Evolutionary conservation across 106 monocot genomes (phyloP), one percentile per base, ranked within the genome.

Genomic region (Platanthera guangdongensis): DNA sequence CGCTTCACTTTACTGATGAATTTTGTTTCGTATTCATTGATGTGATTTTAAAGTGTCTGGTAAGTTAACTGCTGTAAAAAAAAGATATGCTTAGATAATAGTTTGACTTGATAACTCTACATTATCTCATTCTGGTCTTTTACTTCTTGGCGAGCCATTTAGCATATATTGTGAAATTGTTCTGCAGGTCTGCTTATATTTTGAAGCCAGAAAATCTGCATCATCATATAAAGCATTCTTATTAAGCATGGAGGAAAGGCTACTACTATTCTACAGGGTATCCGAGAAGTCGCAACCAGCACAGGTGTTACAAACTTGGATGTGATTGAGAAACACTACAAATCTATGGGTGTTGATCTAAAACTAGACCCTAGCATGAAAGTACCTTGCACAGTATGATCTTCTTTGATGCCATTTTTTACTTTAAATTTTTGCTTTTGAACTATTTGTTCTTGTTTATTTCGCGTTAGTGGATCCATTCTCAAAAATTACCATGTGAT

Each of bases 191-290:
- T 57, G 87, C 99, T 63, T 99, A 94, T 74, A 99, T 99, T 77
- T 83, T 99, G 81, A 94, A 94, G 73, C 92, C 90, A 86, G 99
- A 92, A 3, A 99, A 94, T 78, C 85, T 99, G 50, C 99, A 60
- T 83, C 85, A 77, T 81, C 99, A 45, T 99, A 99, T 70, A 84
- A 76, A 73, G 82, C 99, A 51, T 99, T 86, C 88, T 99, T 76
- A 94, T 94, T 75, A 99, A 99, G 72, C 94, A 94, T 82, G 94
- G 99, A 78, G 99, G 92, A 75, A 99, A 99, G 75, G 85, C 84
- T 84, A 49, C 78, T 76, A 57, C 82, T 73, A 86, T 96, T 77
- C 81, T 94, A 51, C 73, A 90, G 47, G 86, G 94, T 67, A 74
- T 94, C 18, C 90, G 85, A 68, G 85, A 81, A 45, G 80, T 90